These are phyloP conservation scores for Triangularia setosa DNA, from an alignment of 2,329 filamentous ascomycete genomes.

Conservation along the genomic window DNA sequence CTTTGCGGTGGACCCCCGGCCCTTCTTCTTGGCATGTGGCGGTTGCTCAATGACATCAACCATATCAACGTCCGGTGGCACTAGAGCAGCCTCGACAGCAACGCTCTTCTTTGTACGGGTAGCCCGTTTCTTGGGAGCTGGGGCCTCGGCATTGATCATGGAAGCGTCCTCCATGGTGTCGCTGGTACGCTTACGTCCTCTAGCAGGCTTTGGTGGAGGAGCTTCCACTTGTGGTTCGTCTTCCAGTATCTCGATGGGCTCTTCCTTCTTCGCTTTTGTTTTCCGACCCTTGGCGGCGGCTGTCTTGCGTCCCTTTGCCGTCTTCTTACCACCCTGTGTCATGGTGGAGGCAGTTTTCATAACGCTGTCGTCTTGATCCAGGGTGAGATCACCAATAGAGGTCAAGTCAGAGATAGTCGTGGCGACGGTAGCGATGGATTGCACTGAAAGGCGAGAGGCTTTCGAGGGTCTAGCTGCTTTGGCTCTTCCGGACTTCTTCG, in stretches of 20 bases:
- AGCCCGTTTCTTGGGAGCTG: slow-evolving; percentile 57
- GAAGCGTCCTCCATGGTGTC: slow-evolving; percentile 52
- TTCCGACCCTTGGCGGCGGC: slow-evolving; percentile 40
- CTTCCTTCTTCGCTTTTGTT: slow-evolving; percentile 51
- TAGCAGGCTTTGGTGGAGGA: slow-evolving; percentile 37
- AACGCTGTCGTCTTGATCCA: slow-evolving; percentile 55
- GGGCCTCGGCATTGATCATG: slow-evolving; percentile 41
- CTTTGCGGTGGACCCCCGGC: slow-evolving; percentile 41
- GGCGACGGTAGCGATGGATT: slow-evolving; percentile 52
- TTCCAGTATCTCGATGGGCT: slow-evolving; percentile 44
- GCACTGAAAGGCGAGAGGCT: slow-evolving; percentile 59
- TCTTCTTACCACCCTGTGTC: slow-evolving; percentile 51
- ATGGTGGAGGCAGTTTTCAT: slow-evolving; percentile 57
- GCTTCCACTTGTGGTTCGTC: slow-evolving; percentile 34
- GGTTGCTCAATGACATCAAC: slow-evolving; percentile 34
- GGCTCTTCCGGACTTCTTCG: slow-evolving; percentile 54
- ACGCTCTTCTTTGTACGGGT: slow-evolving; percentile 49
- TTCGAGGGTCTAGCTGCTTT: slow-evolving; percentile 62
- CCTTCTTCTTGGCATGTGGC: slow-evolving; percentile 40
- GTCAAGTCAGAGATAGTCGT: slow-evolving; percentile 48
- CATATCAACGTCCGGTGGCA: slow-evolving; percentile 39
- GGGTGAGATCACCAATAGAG: slow-evolving; percentile 45
- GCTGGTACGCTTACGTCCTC: slow-evolving; percentile 62
- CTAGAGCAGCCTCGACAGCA: slow-evolving; percentile 37
- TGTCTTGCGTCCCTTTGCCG: slow-evolving; percentile 51